A percentile compares a stretch with the other conserved stretches of the same genome.
Conservation (phyloP, 768 basidiomycete species). For the Naganishia onofrii region DNA sequence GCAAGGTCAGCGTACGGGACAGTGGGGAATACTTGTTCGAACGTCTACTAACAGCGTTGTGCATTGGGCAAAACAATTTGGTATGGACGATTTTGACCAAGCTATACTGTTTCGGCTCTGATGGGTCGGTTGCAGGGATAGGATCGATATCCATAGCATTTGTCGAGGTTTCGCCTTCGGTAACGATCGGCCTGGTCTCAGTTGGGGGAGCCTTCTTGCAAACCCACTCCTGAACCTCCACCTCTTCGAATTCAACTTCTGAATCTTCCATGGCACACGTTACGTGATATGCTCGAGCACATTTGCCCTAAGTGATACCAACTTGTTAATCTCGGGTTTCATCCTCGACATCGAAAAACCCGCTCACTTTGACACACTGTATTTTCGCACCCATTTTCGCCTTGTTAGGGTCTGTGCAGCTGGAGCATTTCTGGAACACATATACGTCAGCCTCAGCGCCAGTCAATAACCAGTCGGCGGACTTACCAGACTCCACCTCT, state of each 20-base stretch:
- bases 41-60: neutral
- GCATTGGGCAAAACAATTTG: conserved; percentile 15
- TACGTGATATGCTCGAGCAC: conserved; percentile 87
- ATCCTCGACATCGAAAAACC: neutral
- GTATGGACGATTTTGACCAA: conserved; percentile 20
- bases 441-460: neutral
- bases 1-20: neutral
- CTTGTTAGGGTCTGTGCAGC: conserved; percentile 65
- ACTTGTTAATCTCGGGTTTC: neutral
- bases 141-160: conserved; percentile 65
- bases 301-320: conserved; percentile 63
- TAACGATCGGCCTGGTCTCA: conserved; percentile 57
- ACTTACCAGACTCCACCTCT: conserved; percentile 86
- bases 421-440: conserved; percentile 74
- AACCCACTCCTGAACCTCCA: conserved; percentile 44
- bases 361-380: conserved; percentile 72
- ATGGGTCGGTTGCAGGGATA: neutral
- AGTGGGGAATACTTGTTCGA: neutral
- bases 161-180: conserved; percentile 76
- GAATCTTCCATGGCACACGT: conserved; percentile 71
- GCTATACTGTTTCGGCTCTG: conserved; percentile 8
- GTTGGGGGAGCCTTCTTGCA: conserved; percentile 29
- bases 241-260: conserved; percentile 36
- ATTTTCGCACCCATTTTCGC: conserved; percentile 55
- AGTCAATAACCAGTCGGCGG: neutral